Conservation (phyloP, 768 basidiomycete genomes). For the Termitomyces sp. region DNA sequence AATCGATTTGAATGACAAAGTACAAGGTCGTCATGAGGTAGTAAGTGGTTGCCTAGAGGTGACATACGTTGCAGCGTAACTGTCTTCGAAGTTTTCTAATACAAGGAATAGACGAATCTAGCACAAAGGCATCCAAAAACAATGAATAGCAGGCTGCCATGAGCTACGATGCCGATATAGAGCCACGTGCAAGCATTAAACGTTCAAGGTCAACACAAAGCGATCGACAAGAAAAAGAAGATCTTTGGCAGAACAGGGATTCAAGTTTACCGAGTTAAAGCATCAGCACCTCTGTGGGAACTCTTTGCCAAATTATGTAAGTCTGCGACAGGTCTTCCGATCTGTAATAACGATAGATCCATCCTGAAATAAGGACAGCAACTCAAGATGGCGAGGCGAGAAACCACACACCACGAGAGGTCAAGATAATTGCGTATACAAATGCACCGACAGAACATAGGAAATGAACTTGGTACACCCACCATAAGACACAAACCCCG, state of each 20-base stretch:
- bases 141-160: too few relatives aligned
- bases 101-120: slow-evolving; percentile 2
- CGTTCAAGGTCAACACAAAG: neutral
- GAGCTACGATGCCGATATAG: neutral
- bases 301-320: too few relatives aligned
- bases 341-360: too few relatives aligned
- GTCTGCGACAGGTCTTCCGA: too few relatives aligned
- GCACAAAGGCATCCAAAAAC: neutral
- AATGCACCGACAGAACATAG: too few relatives aligned
- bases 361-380: too few relatives aligned
- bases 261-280: neutral
- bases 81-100: neutral
- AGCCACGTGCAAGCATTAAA: neutral
- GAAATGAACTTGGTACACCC: too few relatives aligned
- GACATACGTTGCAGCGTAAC: neutral
- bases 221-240: neutral
- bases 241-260: neutral
- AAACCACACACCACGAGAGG: too few relatives aligned
- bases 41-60: neutral
- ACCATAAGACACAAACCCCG: too few relatives aligned
- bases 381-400: too few relatives aligned
- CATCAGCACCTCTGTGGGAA: neutral
- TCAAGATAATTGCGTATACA: too few relatives aligned
- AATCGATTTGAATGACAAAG: neutral
- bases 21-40: slow-evolving; percentile 7